Evolutionary conservation across 2,329 filamentous ascomycete species (phyloP), one percentile per base, ranked within the genome.

Genomic region (Coniella lustricola): DNA sequence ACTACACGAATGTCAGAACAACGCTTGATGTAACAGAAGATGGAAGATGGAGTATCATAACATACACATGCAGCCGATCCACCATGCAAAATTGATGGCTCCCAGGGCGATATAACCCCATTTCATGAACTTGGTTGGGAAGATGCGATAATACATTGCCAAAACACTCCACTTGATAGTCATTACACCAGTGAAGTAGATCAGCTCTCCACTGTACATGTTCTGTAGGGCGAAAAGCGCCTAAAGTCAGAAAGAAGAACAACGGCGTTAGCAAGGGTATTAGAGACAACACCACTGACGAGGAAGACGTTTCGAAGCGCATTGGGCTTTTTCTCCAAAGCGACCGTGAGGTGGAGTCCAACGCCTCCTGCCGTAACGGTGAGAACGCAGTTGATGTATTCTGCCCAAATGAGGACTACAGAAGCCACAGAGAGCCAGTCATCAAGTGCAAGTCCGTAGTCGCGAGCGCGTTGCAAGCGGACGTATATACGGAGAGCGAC

Each of bases 51-150:
- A 35, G 7, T n/a, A n/a, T n/a, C n/a, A n/a, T n/a, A n/a, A 35
- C 33, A n/a, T n/a, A 35, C 7, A 20, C 7, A 49, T 17, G n/a
- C 16, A 16, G 4, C 33, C 46, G 0, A 18, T 1, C 29, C 34
- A 44, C 46, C 40, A 44, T 7, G 29, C 22, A 37, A 29, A 2
- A 7, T 16, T 4, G 40, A 38, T 25, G 20, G 8, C 14, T 16
- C 39, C 46, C 2, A 49, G 46, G 3, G 44, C 13, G 33, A 44
- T 32, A 9, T 20, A 39, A 5, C 46, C 20, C 3, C 32, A 21
- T 18, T 49, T 49, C 40, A 49, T 49, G 46, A 39, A 49, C 2
- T 17, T 3, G 2, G 46, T 49, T 5, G 46, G 46, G 12, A 49
- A 49, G 2, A 49, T 7, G 3, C 46, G 34, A 21, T 31, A 44